Conservation (phyloP, 2,329 filamentous ascomycete species). For the Aspergillus sp. region DNA sequence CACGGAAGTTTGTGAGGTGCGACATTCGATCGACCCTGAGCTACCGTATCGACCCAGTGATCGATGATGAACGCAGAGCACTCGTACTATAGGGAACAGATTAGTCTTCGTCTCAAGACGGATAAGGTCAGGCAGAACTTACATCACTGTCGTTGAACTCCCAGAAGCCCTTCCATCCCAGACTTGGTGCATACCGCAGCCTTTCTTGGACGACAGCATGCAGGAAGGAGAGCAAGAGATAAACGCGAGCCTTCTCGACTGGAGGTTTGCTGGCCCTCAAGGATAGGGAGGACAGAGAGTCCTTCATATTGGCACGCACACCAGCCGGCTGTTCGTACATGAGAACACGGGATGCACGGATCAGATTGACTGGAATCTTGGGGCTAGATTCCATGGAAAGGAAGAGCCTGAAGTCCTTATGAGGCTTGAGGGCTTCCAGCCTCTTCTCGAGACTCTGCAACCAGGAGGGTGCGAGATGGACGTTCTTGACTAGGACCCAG, state of each 20-base stretch:
- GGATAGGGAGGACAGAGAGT: conserved; percentile 82
- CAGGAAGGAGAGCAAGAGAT: conserved; percentile 87
- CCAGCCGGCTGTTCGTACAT: conserved; percentile 99
- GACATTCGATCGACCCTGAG: conserved; percentile 85
- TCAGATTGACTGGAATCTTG: conserved; percentile 94
- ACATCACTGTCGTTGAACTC: conserved; percentile 99
- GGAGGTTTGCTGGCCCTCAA: conserved; percentile 75
- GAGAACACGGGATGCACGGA: conserved; percentile 87
- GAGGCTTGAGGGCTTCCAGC: conserved; percentile 90
- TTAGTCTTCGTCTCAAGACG: conserved; percentile 19
- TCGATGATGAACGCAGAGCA: conserved; percentile 96
- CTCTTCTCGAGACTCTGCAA: conserved; percentile 96
- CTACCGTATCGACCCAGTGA: conserved; percentile 82
- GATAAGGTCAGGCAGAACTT: conserved; percentile 50
- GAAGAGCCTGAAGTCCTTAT: conserved; percentile 90
- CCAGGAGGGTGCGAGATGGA: conserved; percentile 94
- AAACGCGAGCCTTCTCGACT: conserved; percentile 85
- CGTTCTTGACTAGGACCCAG: conserved; percentile 99
- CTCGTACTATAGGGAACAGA: conserved; percentile 67
- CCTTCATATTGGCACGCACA: conserved; percentile 97
- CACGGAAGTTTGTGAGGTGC: conserved; percentile 92
- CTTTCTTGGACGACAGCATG: conserved; percentile 96
- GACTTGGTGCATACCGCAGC: conserved; percentile 84
- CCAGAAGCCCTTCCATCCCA: conserved; percentile 99
- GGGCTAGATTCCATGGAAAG: conserved; percentile 96